Base-by-base conservation (phyloP, 1,284 basidiomycete genomes). In the Ganoderma lucidum region DNA sequence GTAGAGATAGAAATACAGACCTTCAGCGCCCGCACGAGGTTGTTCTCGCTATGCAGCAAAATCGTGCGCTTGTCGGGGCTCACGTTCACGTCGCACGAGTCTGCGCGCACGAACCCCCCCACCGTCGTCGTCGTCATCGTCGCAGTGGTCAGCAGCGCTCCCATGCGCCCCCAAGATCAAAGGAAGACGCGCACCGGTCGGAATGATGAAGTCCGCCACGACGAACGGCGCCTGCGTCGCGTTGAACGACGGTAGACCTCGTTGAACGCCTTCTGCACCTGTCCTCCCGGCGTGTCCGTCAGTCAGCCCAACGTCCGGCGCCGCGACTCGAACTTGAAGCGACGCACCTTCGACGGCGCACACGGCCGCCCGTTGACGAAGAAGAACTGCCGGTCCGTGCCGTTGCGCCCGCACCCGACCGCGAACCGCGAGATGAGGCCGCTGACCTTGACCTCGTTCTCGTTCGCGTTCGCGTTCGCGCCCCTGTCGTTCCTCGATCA, bases 41-140 rank as follows among this genome's bases (percentile, higher is more conserved):
- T 93, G 6, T 86, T 85, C 79, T 99, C 98, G 78, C 92, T 92
- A 77, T 99, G 96, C 12, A 99, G 79, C 66, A 98, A 92, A 45
- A 99, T 93, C 0, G 96, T 98, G 6, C 98, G 88, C 79, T 99
- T 99, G 82, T 99, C 98, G 0, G 98, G 97, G 74, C 92, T 96
- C 71, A 99, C 94, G 75, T 99, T 99, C 78, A 99, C 91, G 78
- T 99, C 98, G 76, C 94, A 96, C 0, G 90, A 86, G 70, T 93
- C 95, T 96, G 67, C 3, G 3, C 35, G 35, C 6, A n/a, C 3
- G 45, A n/a, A n/a, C n/a, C n/a, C n/a, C 15, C 6, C 12, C 39
- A 12, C n/a, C n/a, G n/a, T 41, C 39, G 12, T 41, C 39, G 10
- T 41, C 12, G 6, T 41, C 39, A 4, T 6, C 9, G 51, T 15